Evolutionary conservation across 2,329 filamentous ascomycete species (phyloP), one percentile per base, ranked within the genome.

Genomic region (Apiospora phragmitis): DNA sequence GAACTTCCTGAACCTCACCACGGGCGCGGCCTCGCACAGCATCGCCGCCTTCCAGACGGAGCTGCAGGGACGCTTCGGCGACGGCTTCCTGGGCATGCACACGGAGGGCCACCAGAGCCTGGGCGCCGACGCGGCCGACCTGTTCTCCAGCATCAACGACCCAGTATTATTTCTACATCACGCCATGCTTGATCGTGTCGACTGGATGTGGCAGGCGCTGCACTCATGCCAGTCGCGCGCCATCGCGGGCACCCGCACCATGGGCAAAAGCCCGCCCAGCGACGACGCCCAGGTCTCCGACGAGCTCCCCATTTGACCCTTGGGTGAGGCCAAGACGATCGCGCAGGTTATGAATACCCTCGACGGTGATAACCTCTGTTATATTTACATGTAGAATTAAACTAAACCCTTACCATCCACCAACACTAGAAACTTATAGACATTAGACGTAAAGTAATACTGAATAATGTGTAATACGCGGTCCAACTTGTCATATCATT

Each of bases 201-300:
- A 67, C n/a, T 71, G 76, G 76, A 75, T 76, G 70, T 71, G 70
- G 68, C 74, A 75, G 70, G 72, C 69, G 26, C 66, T 73, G 68
- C 71, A 75, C 42, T 68, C 70, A 1, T 29, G 43, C 26, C 51
- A 70, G 68, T 71, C 73, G 9, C 67, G 70, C 6, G 72, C 68
- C 24, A 62, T 76, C 65, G 73, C 71, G 18, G 75, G 77, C 7
- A 77, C 78, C 21, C 72, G 78, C 26, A 78, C 77, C 5, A 67
- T 78, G 35, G 69, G 73, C 47, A 77, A 77, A 68, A 73, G 35
- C 12, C 77, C 77, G 18, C 76, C 77, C 2, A 77, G 75, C 68
- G 72, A 75, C 12, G 69, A 78, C 68, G 73, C 75, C 11, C 71
- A 73, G 2, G 66, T 74, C 29, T 69, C 75, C 11, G 76, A 78